Conservation (phyloP, 2,329 filamentous ascomycete genomes). For the Lasiodiplodia hormozganensis region DNA sequence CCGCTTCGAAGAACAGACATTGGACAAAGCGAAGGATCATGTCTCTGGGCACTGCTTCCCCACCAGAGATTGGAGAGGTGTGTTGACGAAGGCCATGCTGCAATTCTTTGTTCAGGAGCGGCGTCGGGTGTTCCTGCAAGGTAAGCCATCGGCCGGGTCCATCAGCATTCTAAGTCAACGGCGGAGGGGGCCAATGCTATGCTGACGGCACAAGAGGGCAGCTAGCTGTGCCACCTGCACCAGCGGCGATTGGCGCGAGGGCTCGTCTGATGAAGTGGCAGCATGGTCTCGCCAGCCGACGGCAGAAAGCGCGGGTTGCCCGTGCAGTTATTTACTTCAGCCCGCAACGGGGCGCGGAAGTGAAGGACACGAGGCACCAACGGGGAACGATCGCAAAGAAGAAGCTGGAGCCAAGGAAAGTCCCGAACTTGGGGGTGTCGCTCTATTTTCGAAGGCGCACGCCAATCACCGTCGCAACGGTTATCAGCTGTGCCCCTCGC, state of each 20-base stretch:
- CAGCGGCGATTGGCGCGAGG: slow-evolving; percentile 14
- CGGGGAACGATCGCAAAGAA: slow-evolving; percentile 28
- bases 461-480: slow-evolving; percentile 24
- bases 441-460: slow-evolving; percentile 18
- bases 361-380: slow-evolving; percentile 23
- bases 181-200: neutral
- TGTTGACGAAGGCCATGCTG: slow-evolving; percentile 1
- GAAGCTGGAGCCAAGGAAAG: slow-evolving; percentile 24
- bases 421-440: slow-evolving; percentile 3
- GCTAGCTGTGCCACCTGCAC: slow-evolving; percentile 9
- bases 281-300: slow-evolving; percentile 17
- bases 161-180: slow-evolving; percentile 8
- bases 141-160: neutral
- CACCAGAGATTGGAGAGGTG: neutral
- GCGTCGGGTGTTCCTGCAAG: neutral
- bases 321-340: slow-evolving; percentile 20
- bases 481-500: slow-evolving; percentile 29
- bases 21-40: slow-evolving; percentile 7
- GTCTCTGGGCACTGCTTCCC: neutral
- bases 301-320: slow-evolving; percentile 14
- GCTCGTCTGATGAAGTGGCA: slow-evolving; percentile 15
- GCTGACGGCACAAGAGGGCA: slow-evolving; percentile 2
- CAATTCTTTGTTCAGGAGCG: slow-evolving; percentile 1
- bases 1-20: slow-evolving; percentile 19
- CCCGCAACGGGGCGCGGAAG: slow-evolving; percentile 21